Base-by-base conservation (phyloP, 345 rosid genomes). In the Acer saccharum region DNA sequence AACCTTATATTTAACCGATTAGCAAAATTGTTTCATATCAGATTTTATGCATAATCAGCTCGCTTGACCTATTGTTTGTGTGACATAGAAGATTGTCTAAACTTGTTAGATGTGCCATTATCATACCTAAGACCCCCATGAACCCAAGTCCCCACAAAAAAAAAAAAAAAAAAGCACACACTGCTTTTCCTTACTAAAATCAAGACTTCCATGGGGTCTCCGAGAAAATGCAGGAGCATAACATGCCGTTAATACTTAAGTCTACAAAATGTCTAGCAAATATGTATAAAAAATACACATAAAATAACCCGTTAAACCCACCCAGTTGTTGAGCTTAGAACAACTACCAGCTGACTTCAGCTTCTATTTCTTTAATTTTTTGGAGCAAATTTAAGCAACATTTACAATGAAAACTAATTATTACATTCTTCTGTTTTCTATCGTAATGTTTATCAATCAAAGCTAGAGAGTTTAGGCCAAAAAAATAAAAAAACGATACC, bases 401-500 rank as follows among this genome's bases (percentile, higher is more conserved):
- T 41, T 43, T 21, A 43, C 21, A 29, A 69, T 5, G 52, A 48
- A 76, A 20, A 11, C 32, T n/a, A 71, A 63, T 5, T 18, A 18
- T 64, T n/a, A 65, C 25, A 72, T 29, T 6, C 18, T 17, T 52
- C 67, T 71, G 48, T 62, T 57, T 35, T 57, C 48, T 46, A 13
- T 27, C 10, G 12, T 60, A 18, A 60, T 60, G 64, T 54, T 54
- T 54, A 54, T 3, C 58, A 16, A 54, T 25, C 64, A 60, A 60
- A 16, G 62, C 63, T 0, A 0, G 27, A 13, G 68, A 29, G 16
- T 20, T 7, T 17, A 18, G 12, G 9, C 32, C 18, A 69, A 32
- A 43, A 62, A 65, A 20, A 44, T 25, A 32, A 32, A 32, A 44
- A 65, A 10, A 7, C 14, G 27, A 44, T 83, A 91, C 95, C 95